Evolutionary conservation across 2,329 filamentous ascomycete species (phyloP).

Genomic region (Fusarium tricinctum): DNA sequence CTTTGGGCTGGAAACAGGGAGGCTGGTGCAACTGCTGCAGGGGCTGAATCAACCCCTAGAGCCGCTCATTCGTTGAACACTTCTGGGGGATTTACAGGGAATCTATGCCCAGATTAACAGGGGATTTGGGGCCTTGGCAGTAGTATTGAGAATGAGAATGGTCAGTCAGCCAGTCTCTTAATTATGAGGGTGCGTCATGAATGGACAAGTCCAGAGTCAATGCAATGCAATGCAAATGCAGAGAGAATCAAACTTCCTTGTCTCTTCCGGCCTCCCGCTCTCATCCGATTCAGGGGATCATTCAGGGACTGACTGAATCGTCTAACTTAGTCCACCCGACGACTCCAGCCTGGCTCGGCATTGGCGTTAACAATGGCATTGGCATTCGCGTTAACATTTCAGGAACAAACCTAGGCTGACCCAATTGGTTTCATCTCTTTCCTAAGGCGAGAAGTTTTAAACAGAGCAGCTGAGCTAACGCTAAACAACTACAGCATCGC

Average conservation of each 20-base stretch:
- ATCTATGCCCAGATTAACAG: constrained; percentile 33
- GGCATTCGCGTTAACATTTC: constrained; percentile 31
- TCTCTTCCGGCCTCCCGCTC: constrained; percentile 31
- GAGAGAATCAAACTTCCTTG: constrained; percentile 9
- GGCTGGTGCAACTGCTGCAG: constrained; percentile 51
- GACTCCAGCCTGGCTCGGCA: constrained; percentile 29
- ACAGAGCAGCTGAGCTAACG: constrained; percentile 12
- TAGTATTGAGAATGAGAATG: constrained; percentile 22
- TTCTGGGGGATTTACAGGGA: constrained; percentile 40
- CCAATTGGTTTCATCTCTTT: constrained; percentile 27
- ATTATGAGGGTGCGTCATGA: constrained; percentile 17
- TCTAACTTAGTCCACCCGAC: not conserved
- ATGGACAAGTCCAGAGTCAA: constrained; percentile 7
- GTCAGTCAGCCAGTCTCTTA: not conserved
- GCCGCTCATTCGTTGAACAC: constrained; percentile 31
- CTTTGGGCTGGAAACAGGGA: constrained; percentile 52
- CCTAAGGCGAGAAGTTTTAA: not conserved
- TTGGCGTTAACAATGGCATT: not conserved
- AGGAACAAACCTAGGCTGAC: constrained; percentile 29
- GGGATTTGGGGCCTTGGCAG: constrained; percentile 36
- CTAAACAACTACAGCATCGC: not conserved
- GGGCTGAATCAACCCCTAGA: constrained; percentile 38
- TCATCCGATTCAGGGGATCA: constrained; percentile 37
- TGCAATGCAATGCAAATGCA: constrained; percentile 6
- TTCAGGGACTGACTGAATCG: constrained; percentile 31